Evolutionary conservation across 495 filamentous ascomycete species (phyloP).

Genomic region (Podospora fimiseda): DNA sequence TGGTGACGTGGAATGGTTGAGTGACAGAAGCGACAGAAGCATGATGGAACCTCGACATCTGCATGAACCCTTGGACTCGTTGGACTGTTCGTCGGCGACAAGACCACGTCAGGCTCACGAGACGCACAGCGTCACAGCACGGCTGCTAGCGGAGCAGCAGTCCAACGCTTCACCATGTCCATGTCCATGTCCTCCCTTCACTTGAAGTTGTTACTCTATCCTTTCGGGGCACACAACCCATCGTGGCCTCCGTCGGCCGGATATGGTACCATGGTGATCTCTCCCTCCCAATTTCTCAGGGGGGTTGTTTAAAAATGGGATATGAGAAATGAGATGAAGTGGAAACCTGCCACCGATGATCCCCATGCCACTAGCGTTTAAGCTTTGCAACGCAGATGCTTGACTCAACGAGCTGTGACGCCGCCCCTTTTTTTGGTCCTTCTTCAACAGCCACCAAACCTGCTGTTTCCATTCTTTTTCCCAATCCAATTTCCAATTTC

Average conservation of each 20-base stretch:
- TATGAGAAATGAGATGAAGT: too few relatives aligned
- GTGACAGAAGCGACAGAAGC: slow-evolving; percentile 8
- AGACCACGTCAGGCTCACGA: slow-evolving; percentile 17
- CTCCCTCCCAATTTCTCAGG: too few relatives aligned
- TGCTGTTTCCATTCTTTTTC: too few relatives aligned
- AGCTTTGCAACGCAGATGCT: too few relatives aligned
- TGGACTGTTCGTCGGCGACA: slow-evolving; percentile 1
- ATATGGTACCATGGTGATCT: background rate
- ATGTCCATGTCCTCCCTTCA: background rate
- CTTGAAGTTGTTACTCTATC: too few relatives aligned
- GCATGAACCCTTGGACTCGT: background rate
- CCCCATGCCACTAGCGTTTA: too few relatives aligned
- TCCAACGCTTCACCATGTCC: slow-evolving; percentile 12
- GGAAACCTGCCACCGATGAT: too few relatives aligned
- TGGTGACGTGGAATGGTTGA: background rate
- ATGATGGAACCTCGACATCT: background rate
- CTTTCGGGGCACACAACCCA: background rate
- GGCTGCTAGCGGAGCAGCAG: slow-evolving; percentile 9
- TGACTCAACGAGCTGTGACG: too few relatives aligned
- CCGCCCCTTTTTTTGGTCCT: too few relatives aligned
- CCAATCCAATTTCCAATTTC: too few relatives aligned
- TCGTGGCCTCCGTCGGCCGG: background rate
- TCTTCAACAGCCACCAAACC: background rate
- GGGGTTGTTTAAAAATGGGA: too few relatives aligned
- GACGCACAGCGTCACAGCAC: slow-evolving; percentile 20